Evolutionary conservation across 257 asterid genomes (phyloP).

Genomic region (Penstemon newberryi): DNA sequence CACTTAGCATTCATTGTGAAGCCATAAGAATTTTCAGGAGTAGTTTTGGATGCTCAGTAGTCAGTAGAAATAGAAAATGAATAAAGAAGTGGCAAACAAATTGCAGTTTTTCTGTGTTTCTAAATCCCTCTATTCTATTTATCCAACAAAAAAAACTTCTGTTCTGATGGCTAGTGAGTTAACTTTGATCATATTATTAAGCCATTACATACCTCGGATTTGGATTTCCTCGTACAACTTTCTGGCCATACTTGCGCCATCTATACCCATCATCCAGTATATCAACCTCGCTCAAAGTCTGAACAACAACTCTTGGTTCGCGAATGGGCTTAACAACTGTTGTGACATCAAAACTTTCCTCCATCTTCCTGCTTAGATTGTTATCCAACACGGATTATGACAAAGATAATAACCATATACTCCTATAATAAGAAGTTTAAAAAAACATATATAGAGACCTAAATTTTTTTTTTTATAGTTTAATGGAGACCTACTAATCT

Average conservation of each 20-base stretch:
- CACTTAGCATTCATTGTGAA: no score
- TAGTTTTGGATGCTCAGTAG: no score
- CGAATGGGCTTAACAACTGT: constrained; percentile 89
- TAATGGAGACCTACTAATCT: no score
- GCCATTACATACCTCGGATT: constrained; percentile 72
- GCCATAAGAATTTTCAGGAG: no score
- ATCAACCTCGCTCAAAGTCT: constrained; percentile 96
- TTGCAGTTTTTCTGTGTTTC: no score
- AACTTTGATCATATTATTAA: background rate
- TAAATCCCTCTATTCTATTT: no score
- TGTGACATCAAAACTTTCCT: constrained; percentile 64
- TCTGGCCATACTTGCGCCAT: constrained; percentile 99
- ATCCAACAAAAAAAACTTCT: background rate
- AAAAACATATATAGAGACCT: no score
- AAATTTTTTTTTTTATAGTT: no score
- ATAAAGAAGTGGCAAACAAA: no score
- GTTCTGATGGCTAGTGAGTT: background rate
- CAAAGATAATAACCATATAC: background rate
- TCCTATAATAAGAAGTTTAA: no score
- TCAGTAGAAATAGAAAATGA: no score
- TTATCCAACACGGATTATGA: constrained; percentile 23
- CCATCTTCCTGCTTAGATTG: constrained; percentile 68
- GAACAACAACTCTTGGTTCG: constrained; percentile 95
- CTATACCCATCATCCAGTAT: constrained; percentile 94
- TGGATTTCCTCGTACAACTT: constrained; percentile 96